phyloP scores from a whole-genome alignment of 345 rosid genomes.

The Salix suchowensis region DNA sequence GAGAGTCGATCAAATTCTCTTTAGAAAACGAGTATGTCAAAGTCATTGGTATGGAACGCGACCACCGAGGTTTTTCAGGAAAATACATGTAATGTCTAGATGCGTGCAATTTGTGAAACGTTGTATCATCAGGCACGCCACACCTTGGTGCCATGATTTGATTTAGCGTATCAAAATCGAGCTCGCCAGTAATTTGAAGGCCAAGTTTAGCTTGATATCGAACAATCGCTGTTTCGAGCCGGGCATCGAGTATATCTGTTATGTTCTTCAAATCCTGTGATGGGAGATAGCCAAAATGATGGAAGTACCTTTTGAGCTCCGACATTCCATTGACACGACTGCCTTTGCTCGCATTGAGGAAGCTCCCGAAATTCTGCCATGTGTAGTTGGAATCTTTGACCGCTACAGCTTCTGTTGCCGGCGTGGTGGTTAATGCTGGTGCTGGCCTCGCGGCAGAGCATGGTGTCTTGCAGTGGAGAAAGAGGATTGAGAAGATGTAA shows the following conservation, averaged over 20 bases:
- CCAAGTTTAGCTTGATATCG: constrained; percentile 52
- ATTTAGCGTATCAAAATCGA: constrained; percentile 44
- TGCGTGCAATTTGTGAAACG: constrained; percentile 27
- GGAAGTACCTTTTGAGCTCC: constrained; percentile 47
- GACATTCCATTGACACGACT: constrained; percentile 26
- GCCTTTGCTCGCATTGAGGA: constrained; percentile 18
- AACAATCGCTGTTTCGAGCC: constrained; percentile 34
- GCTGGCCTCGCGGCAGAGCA: background rate
- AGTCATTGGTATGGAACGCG: constrained; percentile 40
- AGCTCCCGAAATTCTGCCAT: constrained; percentile 10
- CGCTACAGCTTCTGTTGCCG: constrained; percentile 17
- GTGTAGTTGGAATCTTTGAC: constrained; percentile 3
- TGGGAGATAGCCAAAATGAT: constrained; percentile 47
- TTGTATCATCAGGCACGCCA: constrained; percentile 43
- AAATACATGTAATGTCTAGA: constrained; percentile 42
- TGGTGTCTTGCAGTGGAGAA: constrained; percentile 15
- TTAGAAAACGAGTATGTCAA: constrained; percentile 67
- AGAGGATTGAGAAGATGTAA: constrained; percentile 23
- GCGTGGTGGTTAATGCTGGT: constrained; percentile 24
- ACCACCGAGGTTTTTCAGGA: constrained; percentile 69
- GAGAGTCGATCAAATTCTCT: constrained; percentile 39
- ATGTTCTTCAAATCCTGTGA: constrained; percentile 5
- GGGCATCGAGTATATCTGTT: constrained; percentile 21
- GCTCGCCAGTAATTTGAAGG: constrained; percentile 44
- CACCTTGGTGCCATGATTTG: constrained; percentile 49